Conservation (phyloP, 306 rosid genomes). For the Castanea sativa region DNA sequence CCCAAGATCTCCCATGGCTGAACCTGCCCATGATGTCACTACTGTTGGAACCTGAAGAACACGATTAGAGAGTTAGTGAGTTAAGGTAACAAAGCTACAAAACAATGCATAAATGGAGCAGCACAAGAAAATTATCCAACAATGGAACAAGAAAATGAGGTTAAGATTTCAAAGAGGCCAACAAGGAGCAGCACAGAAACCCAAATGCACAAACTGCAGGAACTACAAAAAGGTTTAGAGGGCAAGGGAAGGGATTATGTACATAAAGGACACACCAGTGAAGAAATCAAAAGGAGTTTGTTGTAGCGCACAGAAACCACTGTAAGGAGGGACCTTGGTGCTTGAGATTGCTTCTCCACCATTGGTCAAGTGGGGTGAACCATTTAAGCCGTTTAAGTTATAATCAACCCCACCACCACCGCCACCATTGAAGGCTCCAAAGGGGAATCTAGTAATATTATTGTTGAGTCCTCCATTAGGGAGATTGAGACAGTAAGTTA, state of each 20-base stretch:
- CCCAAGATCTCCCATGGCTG: conserved; percentile 38
- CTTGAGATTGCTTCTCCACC: conserved; percentile 40
- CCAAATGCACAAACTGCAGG: not conserved
- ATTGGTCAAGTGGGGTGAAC: conserved; percentile 33
- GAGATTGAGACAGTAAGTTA: conserved; percentile 30
- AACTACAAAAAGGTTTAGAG: not conserved
- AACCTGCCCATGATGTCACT: conserved; percentile 34
- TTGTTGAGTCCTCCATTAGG: conserved; percentile 22
- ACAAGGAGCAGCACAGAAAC: not conserved
- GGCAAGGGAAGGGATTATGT: not conserved
- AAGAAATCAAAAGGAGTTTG: conserved; percentile 53
- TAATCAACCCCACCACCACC: conserved; percentile 39
- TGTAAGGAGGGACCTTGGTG: conserved; percentile 28
- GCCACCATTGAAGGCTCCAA: conserved; percentile 32
- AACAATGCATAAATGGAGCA: not conserved
- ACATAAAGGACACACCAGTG: conserved; percentile 38
- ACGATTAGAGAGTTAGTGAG: not conserved
- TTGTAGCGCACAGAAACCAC: conserved; percentile 32
- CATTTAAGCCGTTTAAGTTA: conserved; percentile 38
- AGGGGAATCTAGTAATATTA: conserved; percentile 31
- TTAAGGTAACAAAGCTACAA: no score
- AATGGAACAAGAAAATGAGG: not conserved
- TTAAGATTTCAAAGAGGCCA: not conserved
- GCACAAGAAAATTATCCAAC: not conserved
- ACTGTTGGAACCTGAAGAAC: conserved; percentile 41